These are phyloP conservation scores for Stemphylium lycopersici DNA, from an alignment of 2,329 filamentous ascomycete genomes.

Conservation along the genomic window DNA sequence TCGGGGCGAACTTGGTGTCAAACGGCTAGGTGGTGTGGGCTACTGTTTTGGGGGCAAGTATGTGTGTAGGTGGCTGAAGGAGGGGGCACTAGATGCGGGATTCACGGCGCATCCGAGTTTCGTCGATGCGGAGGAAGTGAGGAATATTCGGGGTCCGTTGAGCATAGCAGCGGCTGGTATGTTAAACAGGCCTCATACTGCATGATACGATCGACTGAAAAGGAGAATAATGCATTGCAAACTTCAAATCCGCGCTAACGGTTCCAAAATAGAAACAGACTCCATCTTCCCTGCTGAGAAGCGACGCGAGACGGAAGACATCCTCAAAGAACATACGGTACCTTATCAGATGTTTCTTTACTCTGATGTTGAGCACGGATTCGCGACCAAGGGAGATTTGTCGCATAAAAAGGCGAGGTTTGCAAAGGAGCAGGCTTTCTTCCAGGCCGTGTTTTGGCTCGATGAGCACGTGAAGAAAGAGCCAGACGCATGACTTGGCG, in stretches of 20 bases:
- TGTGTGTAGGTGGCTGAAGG: constrained; percentile 66
- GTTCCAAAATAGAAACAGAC: constrained; percentile 59
- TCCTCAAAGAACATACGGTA: constrained; percentile 59
- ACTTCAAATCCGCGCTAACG: background rate
- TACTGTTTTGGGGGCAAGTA: constrained; percentile 75
- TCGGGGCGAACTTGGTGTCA: constrained; percentile 57
- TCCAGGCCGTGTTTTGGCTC: constrained; percentile 80
- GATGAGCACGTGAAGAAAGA: constrained; percentile 62
- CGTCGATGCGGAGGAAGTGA: constrained; percentile 66
- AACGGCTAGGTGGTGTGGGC: constrained; percentile 68
- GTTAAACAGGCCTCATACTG: background rate
- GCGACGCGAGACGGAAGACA: constrained; percentile 64
- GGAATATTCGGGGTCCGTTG: constrained; percentile 62
- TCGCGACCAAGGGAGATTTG: constrained; percentile 71
- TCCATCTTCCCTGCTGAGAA: constrained; percentile 62
- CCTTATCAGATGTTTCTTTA: constrained; percentile 81
- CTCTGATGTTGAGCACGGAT: constrained; percentile 75
- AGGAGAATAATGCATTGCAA: background rate
- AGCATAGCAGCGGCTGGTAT: constrained; percentile 67
- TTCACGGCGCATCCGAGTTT: constrained; percentile 80
- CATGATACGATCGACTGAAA: no score
- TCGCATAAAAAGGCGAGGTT: constrained; percentile 65
- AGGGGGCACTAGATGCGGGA: constrained; percentile 67
- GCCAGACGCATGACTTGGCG: background rate
- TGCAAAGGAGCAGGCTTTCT: constrained; percentile 81